Percentiles rank a stretch among this genome's conserved stretches.
These are phyloP conservation scores for Cardamine occulta DNA, from an alignment of 345 rosid species.

Conservation along the genomic window DNA sequence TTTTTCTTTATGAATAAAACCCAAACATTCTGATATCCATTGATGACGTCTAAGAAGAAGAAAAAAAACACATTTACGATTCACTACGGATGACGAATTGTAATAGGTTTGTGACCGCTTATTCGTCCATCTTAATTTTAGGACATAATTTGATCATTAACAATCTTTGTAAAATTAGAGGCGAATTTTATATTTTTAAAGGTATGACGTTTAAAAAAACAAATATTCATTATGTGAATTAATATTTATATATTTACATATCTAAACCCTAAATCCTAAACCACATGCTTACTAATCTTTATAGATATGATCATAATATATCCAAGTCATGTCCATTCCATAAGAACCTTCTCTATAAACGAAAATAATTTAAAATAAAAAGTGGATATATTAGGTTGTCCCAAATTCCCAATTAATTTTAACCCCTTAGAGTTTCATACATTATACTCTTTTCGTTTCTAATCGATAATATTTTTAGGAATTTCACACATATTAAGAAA, in stretches of 20 bases:
- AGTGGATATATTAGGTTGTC: neutral
- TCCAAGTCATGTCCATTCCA: neutral
- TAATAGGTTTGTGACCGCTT: no score
- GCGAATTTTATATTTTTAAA: no score
- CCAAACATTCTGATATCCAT: conserved; percentile 31
- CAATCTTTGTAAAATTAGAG: neutral
- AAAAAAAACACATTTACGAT: neutral
- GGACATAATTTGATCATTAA: neutral
- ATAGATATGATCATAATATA: neutral
- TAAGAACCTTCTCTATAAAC: neutral
- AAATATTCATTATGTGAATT: neutral
- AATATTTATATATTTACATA: neutral
- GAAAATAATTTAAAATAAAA: no score
- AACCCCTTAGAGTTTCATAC: neutral
- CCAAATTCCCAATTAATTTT: neutral
- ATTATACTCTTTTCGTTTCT: no score
- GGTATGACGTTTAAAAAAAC: no score
- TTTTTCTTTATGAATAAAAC: conserved; percentile 32
- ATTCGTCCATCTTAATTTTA: neutral
- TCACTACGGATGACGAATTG: conserved; percentile 3
- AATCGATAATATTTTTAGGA: no score
- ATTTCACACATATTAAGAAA: no score
- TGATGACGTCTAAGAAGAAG: neutral
- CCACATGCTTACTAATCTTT: neutral
- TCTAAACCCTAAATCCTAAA: no score